These are phyloP conservation scores for Solanum chacoense DNA, from an alignment of 305 asterid species.

Conservation along the genomic window DNA sequence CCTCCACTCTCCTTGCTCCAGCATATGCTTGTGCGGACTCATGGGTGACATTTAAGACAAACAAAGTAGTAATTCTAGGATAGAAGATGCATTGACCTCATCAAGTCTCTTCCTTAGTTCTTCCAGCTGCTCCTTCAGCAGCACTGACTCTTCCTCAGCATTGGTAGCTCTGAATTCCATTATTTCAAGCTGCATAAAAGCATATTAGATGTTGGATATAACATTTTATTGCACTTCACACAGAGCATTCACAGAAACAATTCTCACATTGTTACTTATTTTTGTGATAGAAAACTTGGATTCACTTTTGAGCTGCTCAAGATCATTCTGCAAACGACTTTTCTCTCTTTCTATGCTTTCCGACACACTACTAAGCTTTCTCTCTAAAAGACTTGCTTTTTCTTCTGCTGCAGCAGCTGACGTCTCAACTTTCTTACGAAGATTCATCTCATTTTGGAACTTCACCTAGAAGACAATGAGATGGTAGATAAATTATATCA, in stretches of 20 bases:
- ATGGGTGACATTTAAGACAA: not conserved
- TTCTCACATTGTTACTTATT: slow-evolving; percentile 67
- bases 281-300: slow-evolving; percentile 65
- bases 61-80: not conserved
- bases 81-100: slow-evolving; percentile 35
- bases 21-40: not conserved
- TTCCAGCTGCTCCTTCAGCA: slow-evolving; percentile 56
- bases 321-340: slow-evolving; percentile 59
- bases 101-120: slow-evolving; percentile 49
- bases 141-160: slow-evolving; percentile 71
- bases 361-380: slow-evolving; percentile 47
- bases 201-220: slow-evolving; percentile 10
- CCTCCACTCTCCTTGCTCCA: not conserved
- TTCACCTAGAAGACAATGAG: slow-evolving; percentile 40
- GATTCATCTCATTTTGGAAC: slow-evolving; percentile 61
- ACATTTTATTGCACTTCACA: not conserved
- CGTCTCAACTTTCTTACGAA: slow-evolving; percentile 67
- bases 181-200: slow-evolving; percentile 60
- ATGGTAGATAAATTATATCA: not conserved
- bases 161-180: slow-evolving; percentile 72
- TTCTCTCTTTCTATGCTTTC: slow-evolving; percentile 66
- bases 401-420: slow-evolving; percentile 72
- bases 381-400: slow-evolving; percentile 57
- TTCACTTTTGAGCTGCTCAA: slow-evolving; percentile 70
- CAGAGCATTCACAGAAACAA: not conserved